phyloP scores from a whole-genome alignment of 2,329 filamentous ascomycete species.

The Lasiodiplodia citricola region DNA sequence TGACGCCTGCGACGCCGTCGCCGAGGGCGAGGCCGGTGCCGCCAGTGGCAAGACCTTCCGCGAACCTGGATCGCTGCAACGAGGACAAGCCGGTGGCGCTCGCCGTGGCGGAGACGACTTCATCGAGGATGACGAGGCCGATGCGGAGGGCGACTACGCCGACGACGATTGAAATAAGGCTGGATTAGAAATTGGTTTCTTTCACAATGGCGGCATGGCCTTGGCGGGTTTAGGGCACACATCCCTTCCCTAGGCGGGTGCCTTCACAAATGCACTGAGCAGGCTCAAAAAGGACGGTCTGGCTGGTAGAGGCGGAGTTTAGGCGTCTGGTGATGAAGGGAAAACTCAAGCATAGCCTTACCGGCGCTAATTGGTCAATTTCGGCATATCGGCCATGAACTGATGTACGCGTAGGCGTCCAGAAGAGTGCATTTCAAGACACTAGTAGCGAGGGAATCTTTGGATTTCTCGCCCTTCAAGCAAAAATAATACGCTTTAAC shows the following conservation, averaged over 20 bases:
- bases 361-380: not conserved
- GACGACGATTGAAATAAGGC: conserved; percentile 30
- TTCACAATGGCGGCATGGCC: conserved; percentile 15
- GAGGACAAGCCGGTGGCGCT: conserved; percentile 10
- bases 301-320: conserved; percentile 26
- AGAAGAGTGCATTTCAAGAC: not conserved
- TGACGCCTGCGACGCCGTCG: conserved; percentile 82
- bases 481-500: not conserved
- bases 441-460: not conserved
- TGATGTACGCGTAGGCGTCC: not conserved
- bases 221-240: not conserved
- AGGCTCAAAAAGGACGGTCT: conserved; percentile 5
- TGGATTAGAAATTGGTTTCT: not conserved
- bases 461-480: not conserved
- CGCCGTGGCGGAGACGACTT: conserved; percentile 36
- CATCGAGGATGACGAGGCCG: conserved; percentile 45
- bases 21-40: conserved; percentile 61
- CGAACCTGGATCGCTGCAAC: conserved; percentile 11
- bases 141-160: conserved; percentile 45
- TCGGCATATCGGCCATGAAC: not conserved
- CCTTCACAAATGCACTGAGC: not conserved
- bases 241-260: not conserved
- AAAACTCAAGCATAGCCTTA: not conserved
- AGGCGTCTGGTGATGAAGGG: conserved; percentile 7
- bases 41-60: conserved; percentile 31